Conservation (phyloP, 2,329 filamentous ascomycete genomes). For the Gliomastix tumulicola region DNA sequence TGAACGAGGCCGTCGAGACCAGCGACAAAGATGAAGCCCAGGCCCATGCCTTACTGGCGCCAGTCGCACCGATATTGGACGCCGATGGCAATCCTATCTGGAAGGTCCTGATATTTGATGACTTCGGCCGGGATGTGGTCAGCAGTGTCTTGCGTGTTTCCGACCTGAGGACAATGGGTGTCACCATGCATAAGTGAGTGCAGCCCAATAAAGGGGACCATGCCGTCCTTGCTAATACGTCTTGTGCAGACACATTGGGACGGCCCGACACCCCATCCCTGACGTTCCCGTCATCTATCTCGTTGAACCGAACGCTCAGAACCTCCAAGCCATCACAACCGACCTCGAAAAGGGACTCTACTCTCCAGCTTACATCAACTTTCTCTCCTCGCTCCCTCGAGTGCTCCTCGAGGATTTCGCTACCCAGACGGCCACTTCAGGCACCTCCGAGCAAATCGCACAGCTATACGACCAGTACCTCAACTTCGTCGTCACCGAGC, state of each 20-base stretch:
- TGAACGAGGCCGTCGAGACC: constrained; percentile 67
- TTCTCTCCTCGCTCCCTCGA: constrained; percentile 86
- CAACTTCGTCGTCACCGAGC: constrained; percentile 94
- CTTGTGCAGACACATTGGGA: constrained; percentile 63
- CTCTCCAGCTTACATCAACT: constrained; percentile 92
- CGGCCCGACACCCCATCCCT: constrained; percentile 80
- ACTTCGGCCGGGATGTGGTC: constrained; percentile 85
- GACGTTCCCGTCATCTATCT: constrained; percentile 96
- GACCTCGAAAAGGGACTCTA: constrained; percentile 87
- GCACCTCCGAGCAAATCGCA: constrained; percentile 81
- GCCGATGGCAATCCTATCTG: constrained; percentile 89
- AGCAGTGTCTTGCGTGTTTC: constrained; percentile 93
- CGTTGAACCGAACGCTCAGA: constrained; percentile 78
- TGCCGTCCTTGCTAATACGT: constrained; percentile 14
- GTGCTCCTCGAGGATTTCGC: constrained; percentile 93
- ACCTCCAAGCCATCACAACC: constrained; percentile 74
- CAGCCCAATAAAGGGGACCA: neutral
- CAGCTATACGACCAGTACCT: constrained; percentile 96
- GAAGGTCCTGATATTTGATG: constrained; percentile 96
- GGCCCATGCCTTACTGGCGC: constrained; percentile 57
- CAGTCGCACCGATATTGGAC: constrained; percentile 74
- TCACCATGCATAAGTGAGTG: constrained; percentile 85
- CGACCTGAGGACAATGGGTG: constrained; percentile 87
- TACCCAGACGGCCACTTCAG: constrained; percentile 73
- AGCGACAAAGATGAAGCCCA: constrained; percentile 56